phyloP scores from a whole-genome alignment of 306 rosid species.

The Prinsepia uniflora region DNA sequence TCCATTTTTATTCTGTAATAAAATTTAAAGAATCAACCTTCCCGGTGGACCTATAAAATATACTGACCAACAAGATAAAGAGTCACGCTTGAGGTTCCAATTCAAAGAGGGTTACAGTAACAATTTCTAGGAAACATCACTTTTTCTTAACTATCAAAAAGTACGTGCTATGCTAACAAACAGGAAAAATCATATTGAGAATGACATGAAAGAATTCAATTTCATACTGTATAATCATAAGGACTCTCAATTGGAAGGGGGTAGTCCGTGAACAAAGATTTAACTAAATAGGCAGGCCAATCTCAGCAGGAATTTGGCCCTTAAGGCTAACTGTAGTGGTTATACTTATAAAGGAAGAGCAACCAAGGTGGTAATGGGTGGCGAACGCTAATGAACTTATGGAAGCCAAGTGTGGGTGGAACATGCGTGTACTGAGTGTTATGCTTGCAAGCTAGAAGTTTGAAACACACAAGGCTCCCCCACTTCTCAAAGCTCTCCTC shows the following conservation, averaged over 20 bases:
- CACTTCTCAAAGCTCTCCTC: not conserved
- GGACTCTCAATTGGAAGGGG: not conserved
- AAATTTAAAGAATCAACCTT: not conserved
- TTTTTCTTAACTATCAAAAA: not conserved
- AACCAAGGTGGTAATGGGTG: not conserved
- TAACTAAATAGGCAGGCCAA: not conserved
- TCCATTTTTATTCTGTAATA: not conserved
- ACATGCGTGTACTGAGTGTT: not conserved
- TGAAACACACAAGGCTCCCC: not conserved
- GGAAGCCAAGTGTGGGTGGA: not conserved
- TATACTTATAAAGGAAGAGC: not conserved
- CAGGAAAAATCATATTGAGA: not conserved
- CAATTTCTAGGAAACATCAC: not conserved
- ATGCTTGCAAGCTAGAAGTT: too few species aligned
- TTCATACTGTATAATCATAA: not conserved
- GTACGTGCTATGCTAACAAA: not conserved
- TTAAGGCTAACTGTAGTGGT: not conserved
- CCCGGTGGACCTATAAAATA: not conserved
- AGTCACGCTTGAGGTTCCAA: not conserved
- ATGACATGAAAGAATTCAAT: not conserved
- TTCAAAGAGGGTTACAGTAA: not conserved
- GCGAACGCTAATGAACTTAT: not conserved
- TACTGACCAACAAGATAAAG: not conserved
- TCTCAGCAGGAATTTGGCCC: not conserved
- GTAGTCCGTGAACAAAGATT: not conserved